Evolutionary conservation across 257 asterid genomes (phyloP), one percentile per base, ranked within the genome.

Genomic region (Anisodus tanguticus): DNA sequence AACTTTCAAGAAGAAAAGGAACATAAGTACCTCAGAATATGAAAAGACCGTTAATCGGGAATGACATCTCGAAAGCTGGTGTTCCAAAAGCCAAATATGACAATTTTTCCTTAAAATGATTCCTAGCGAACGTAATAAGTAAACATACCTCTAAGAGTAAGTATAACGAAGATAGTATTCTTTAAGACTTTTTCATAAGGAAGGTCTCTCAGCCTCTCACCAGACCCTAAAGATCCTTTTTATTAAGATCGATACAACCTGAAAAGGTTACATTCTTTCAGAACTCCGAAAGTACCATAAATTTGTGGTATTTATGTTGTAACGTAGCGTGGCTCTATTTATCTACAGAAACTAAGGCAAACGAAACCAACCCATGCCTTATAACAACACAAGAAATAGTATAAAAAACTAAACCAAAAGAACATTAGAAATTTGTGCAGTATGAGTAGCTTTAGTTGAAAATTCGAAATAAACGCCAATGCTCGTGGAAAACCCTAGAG

Each of bases 221-320:
- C 79, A 71, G 17, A 71, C 54, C 37, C 79, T 71, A 71, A n/a
- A 45, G 55, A 71, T n/a, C 58, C 57, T 71, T 70, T 43, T 10
- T 9, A 71, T 4, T 11, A 43, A 71, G 57, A 71, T 9, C 43
- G 9, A 71, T 71, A 43, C 17, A 45, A n/a, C 58, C 37, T 71
- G 79, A 71, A 35, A 71, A 43, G 22, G 58, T 71, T 43, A 71
- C 58, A 71, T 71, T 19, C 79, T 43, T 19, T 17, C 9, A 3
- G 37, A 71, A 45, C 9, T 2, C 79, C 1, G 7, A 71, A 45
- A 43, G 57, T 9, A 16, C 54, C 78, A 69, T 69, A 69, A 39
- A 41, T 69, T 69, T 69, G 78, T 69, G 26, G 54, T 41, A 43
- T 69, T 69, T 16, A 16, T 69, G 35, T 41, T 43, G 78, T 69